Evolutionary conservation across 225 moss, liverwort and hornwort genomes (phyloP).

Genomic region (Ulota crispa): DNA sequence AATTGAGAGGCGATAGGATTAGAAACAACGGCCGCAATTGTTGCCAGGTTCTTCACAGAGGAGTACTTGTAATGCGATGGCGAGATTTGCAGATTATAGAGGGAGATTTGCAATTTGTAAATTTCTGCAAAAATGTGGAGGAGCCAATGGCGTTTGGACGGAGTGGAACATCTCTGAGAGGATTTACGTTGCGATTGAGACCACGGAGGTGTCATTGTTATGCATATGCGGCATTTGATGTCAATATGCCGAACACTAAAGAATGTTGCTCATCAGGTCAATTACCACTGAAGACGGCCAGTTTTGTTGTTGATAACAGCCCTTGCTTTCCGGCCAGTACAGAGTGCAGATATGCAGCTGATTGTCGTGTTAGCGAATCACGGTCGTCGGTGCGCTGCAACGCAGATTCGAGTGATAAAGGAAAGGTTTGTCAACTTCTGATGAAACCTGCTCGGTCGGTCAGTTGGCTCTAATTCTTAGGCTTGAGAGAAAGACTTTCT

Average conservation of each 20-base stretch:
- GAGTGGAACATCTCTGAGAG: not conserved
- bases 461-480: not conserved
- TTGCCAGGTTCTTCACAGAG: not conserved
- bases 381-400: conserved; percentile 24
- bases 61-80: conserved; percentile 19
- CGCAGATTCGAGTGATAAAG: conserved; percentile 32
- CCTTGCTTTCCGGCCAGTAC: conserved; percentile 6
- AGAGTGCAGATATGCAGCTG: conserved; percentile 16
- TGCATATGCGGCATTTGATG: conserved; percentile 8
- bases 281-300: not conserved
- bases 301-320: not conserved
- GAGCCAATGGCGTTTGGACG: not conserved
- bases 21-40: not conserved
- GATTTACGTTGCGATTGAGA: conserved; percentile 12
- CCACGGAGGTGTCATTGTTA: not conserved
- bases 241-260: not conserved
- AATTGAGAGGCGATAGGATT: not conserved
- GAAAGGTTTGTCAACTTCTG: conserved; percentile 39
- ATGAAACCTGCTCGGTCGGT: not conserved
- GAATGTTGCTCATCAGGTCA: conserved; percentile 6
- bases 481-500: not conserved
- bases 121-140: conserved; percentile 9
- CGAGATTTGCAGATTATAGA: not conserved
- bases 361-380: conserved; percentile 3
- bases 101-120: not conserved